Conservation (phyloP, 441 rosid species). For the Syzygium syzygioides region DNA sequence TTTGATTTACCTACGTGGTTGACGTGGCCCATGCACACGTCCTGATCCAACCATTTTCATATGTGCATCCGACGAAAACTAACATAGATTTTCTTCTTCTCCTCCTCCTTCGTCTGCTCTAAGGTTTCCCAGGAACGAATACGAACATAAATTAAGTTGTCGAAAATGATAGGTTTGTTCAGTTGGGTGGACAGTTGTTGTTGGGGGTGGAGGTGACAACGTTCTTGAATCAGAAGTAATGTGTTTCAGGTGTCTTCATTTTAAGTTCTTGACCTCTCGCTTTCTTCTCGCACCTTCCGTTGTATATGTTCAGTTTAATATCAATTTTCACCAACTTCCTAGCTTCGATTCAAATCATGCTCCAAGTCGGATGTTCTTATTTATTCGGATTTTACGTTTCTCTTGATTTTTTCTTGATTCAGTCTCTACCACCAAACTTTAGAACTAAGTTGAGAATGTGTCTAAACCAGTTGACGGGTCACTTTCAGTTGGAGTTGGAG, state of each 20-base stretch:
- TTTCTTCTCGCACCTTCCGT: background rate
- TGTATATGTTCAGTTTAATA: background rate
- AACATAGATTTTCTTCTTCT: background rate
- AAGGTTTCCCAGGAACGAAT: background rate
- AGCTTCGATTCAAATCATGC: constrained; percentile 50
- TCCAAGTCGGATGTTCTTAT: constrained; percentile 14
- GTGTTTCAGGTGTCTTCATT: background rate
- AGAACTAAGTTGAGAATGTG: constrained; percentile 12
- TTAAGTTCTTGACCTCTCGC: background rate
- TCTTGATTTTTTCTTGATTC: constrained; percentile 15
- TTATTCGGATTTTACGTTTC: constrained; percentile 5
- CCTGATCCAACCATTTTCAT: background rate
- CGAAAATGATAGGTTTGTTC: background rate
- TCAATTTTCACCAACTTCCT: constrained; percentile 30
- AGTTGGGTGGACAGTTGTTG: constrained; percentile 47
- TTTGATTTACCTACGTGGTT: background rate
- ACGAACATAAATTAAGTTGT: background rate
- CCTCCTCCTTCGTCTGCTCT: background rate
- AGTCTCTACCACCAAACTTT: constrained; percentile 15
- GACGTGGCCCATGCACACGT: background rate
- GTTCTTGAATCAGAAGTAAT: background rate
- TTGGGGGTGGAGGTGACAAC: constrained; percentile 7
- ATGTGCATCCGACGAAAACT: background rate
- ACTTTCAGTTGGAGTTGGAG: constrained; percentile 16
- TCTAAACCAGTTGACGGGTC: constrained; percentile 31